Conservation (phyloP, 345 rosid genomes). For the Excoecaria agallocha region DNA sequence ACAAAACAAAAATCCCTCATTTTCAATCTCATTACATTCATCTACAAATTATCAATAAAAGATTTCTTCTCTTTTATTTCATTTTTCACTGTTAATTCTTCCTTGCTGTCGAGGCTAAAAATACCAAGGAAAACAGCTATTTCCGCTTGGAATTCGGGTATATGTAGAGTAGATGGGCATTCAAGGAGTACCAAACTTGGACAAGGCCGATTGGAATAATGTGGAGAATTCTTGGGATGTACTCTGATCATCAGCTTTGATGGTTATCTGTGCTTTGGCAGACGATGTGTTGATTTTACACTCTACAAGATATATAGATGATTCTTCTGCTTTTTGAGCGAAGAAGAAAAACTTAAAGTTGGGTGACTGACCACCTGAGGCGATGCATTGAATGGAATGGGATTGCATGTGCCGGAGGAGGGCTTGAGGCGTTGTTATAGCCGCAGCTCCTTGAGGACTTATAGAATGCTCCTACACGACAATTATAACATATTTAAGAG, state of each 20-base stretch:
- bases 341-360: slow-evolving; percentile 94
- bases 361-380: slow-evolving; percentile 89
- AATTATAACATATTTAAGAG: background rate
- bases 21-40: slow-evolving; percentile 24
- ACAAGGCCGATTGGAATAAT: slow-evolving; percentile 61
- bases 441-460: slow-evolving; percentile 67
- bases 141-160: background rate
- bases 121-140: background rate
- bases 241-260: slow-evolving; percentile 82
- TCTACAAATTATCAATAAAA: slow-evolving; percentile 19
- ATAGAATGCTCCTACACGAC: slow-evolving; percentile 55
- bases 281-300: slow-evolving; percentile 80
- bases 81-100: background rate
- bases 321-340: slow-evolving; percentile 75
- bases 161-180: background rate
- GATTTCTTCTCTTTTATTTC: background rate
- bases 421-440: slow-evolving; percentile 67
- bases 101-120: background rate
- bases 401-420: slow-evolving; percentile 82
- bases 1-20: background rate
- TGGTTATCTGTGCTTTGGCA: slow-evolving; percentile 66
- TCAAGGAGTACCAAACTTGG: slow-evolving; percentile 53
- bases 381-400: slow-evolving; percentile 84
- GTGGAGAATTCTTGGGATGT: slow-evolving; percentile 57
- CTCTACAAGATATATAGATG: slow-evolving; percentile 66